Evolutionary conservation across 257 asterid species (phyloP).

Genomic region (Euphrasia confusa): DNA sequence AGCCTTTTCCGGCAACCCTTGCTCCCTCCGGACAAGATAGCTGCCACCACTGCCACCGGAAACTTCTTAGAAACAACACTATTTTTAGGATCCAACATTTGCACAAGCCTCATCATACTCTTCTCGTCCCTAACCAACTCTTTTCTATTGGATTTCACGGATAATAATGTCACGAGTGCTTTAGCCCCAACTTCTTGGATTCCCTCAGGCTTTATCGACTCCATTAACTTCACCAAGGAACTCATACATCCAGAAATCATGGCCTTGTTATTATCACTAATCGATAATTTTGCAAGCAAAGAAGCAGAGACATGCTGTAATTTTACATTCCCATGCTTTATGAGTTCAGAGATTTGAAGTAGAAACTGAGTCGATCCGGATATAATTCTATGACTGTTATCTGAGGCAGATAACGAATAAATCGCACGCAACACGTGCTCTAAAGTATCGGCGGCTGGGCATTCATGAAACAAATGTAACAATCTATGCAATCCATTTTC

Average conservation of each 20-base stretch:
- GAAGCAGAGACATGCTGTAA: slow-evolving; percentile 77
- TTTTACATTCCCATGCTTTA: slow-evolving; percentile 65
- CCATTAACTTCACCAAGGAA: slow-evolving; percentile 82
- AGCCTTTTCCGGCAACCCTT: slow-evolving; percentile 80
- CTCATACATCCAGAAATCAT: slow-evolving; percentile 68
- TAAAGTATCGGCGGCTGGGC: slow-evolving; percentile 49
- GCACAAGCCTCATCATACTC: slow-evolving; percentile 65
- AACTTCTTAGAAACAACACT: slow-evolving; percentile 65
- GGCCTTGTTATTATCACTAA: slow-evolving; percentile 60
- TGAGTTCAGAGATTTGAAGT: slow-evolving; percentile 55
- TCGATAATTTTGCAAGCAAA: slow-evolving; percentile 58
- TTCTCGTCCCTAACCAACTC: slow-evolving; percentile 83
- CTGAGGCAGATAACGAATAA: slow-evolving; percentile 57
- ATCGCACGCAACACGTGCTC: slow-evolving; percentile 80
- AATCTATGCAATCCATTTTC: slow-evolving; percentile 64
- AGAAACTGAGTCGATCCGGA: slow-evolving; percentile 58
- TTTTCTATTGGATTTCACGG: slow-evolving; percentile 69
- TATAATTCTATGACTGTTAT: slow-evolving; percentile 40
- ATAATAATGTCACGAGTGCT: slow-evolving; percentile 59
- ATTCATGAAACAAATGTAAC: slow-evolving; percentile 61
- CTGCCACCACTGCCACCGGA: slow-evolving; percentile 78
- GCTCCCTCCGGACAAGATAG: slow-evolving; percentile 88
- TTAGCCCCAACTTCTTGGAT: slow-evolving; percentile 78
- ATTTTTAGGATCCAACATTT: slow-evolving; percentile 69
- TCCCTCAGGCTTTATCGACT: slow-evolving; percentile 82